These are phyloP conservation scores for Beauveria brongniartii DNA, from an alignment of 2,329 filamentous ascomycete genomes.

Conservation along the genomic window DNA sequence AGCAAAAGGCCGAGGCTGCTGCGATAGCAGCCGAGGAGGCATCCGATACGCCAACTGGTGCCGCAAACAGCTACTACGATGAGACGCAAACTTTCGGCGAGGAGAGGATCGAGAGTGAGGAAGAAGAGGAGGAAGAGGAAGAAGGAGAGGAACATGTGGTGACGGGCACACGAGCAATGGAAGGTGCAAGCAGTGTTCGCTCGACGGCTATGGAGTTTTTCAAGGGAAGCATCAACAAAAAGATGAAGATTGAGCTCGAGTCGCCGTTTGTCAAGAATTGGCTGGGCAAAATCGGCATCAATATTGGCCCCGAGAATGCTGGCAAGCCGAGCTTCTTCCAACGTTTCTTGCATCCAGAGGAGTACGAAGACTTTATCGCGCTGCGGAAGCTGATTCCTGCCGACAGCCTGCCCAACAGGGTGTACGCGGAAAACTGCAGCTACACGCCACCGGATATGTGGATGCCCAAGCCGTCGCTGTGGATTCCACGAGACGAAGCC, in stretches of 20 bases:
- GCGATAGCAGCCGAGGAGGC: slow-evolving; percentile 18
- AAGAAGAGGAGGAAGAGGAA: slow-evolving; percentile 23
- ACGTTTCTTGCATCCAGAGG: slow-evolving; percentile 71
- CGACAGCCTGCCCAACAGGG: slow-evolving; percentile 32
- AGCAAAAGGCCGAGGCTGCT: slow-evolving; percentile 35
- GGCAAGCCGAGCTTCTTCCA: slow-evolving; percentile 43
- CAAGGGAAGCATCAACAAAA: slow-evolving; percentile 30
- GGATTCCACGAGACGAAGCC: slow-evolving; percentile 70
- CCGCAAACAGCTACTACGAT: slow-evolving; percentile 29
- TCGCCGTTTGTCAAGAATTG: slow-evolving; percentile 21
- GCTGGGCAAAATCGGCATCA: slow-evolving; percentile 21
- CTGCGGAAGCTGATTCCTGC: slow-evolving; percentile 63
- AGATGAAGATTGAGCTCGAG: slow-evolving; percentile 19
- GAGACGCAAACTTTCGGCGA: slow-evolving; percentile 13
- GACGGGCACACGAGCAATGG: slow-evolving; percentile 23
- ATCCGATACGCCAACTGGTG: slow-evolving; percentile 16
- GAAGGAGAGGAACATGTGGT: slow-evolving; percentile 17
- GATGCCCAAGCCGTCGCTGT: slow-evolving; percentile 60
- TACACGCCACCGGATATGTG: slow-evolving; percentile 61
- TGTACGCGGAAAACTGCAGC: slow-evolving; percentile 52
- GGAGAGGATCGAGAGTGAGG: slow-evolving; percentile 7
- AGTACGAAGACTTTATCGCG: slow-evolving; percentile 63
- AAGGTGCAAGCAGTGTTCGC: slow-evolving; percentile 29
- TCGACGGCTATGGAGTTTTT: slow-evolving; percentile 25
- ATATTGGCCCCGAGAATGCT: slow-evolving; percentile 19